Conservation (phyloP, 495 filamentous ascomycete genomes). For the Glarea lozoyensis region DNA sequence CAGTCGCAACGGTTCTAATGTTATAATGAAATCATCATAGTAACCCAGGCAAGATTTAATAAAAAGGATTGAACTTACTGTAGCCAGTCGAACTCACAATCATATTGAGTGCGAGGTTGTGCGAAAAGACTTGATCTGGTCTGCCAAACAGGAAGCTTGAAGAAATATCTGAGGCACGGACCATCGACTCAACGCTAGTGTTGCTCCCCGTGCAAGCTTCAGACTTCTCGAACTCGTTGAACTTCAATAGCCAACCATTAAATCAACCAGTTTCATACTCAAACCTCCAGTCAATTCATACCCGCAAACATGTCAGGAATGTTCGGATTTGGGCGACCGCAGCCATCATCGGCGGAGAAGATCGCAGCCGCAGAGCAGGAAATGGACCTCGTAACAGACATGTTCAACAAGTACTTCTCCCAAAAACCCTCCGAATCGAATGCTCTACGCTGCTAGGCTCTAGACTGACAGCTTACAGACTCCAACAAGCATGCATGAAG, state of each 20-base stretch:
- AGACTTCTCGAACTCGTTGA: too few relatives aligned
- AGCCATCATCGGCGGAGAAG: slow-evolving; percentile 91
- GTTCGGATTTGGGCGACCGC: slow-evolving; percentile 78
- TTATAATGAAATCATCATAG: slow-evolving; percentile 39
- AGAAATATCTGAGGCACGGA: too few relatives aligned
- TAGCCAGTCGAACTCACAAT: too few relatives aligned
- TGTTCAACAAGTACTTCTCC: slow-evolving; percentile 76
- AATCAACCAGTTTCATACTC: neutral
- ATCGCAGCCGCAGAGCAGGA: slow-evolving; percentile 91
- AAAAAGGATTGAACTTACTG: slow-evolving; percentile 2
- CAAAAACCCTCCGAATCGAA: neutral
- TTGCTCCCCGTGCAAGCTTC: too few relatives aligned
- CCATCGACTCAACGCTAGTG: too few relatives aligned
- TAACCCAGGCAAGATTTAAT: neutral
- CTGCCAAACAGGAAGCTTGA: too few relatives aligned
- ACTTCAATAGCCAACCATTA: neutral
- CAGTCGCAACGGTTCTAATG: slow-evolving; percentile 94
- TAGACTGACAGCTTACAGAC: slow-evolving; percentile 36
- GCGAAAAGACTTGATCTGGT: too few relatives aligned
- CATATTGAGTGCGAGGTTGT: too few relatives aligned
- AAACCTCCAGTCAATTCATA: neutral
- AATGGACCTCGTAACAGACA: slow-evolving; percentile 88
- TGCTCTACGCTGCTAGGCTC: neutral
- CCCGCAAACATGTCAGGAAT: slow-evolving; percentile 71
- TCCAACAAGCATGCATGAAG: slow-evolving; percentile 77